Evolutionary conservation across 441 rosid species (phyloP).

Genomic region (Syzygium malaccense): DNA sequence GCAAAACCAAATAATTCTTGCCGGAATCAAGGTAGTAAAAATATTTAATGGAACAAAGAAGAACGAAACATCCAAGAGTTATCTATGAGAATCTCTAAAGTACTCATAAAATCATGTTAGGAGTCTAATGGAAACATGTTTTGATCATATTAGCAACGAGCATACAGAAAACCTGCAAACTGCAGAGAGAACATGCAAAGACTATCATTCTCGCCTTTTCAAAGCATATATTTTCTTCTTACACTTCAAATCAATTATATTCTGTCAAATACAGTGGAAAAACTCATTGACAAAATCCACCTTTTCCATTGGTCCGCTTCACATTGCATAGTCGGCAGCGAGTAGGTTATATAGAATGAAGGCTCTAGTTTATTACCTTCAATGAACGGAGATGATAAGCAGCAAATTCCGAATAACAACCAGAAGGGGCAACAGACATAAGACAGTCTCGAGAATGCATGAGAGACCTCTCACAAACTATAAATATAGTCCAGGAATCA

Average conservation of each 20-base stretch:
- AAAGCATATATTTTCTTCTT: not conserved
- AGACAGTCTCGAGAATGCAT: not conserved
- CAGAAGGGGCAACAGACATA: not conserved
- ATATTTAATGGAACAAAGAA: not conserved
- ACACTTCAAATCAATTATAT: not conserved
- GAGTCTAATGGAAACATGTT: not conserved
- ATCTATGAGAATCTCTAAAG: accelerated
- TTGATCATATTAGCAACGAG: not conserved
- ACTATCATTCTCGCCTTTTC: not conserved
- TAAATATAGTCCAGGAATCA: not conserved
- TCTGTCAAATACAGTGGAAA: not conserved
- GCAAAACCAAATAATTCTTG: not conserved
- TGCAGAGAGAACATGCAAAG: not conserved
- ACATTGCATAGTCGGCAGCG: not conserved
- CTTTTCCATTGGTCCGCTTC: not conserved
- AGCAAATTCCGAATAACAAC: not conserved
- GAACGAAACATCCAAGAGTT: not conserved
- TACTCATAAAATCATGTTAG: accelerated
- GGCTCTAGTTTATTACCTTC: not conserved
- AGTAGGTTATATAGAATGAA: not conserved
- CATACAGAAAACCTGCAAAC: not conserved
- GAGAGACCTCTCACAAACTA: not conserved
- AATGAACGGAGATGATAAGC: not conserved
- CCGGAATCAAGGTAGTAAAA: accelerated
- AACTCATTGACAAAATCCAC: not conserved